Base-by-base conservation (phyloP, 441 rosid genomes). In the Gossypium davidsonii region DNA sequence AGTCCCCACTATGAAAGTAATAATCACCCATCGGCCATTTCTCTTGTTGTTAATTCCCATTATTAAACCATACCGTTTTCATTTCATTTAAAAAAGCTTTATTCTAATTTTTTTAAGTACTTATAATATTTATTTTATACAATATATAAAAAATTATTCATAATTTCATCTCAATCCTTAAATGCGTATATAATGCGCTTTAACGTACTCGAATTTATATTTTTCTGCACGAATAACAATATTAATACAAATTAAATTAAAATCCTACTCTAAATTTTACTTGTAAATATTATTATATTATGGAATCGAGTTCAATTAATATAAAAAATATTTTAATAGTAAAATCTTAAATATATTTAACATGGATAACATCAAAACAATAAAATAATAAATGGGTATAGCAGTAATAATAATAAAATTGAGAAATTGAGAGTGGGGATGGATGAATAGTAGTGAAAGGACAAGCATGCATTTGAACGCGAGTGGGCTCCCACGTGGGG, bases 401-500 rank as follows among this genome's bases (percentile, higher is more conserved):
- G 23, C 25, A 55, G 3, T 8, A 20, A 8, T 55, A 55, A 20
- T 15, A 37, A 53, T 17, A 55, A 18, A 55, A 1, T 20, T 20
- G 26, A 20, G 25, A 53, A 55, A 20, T 18, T 18, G 2, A 18
- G 18, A 15, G 55, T 37, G 55, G 55, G 55, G 15, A 51, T 25
- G 64, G 14, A 26, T 12, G 17, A 25, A 12, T 26, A 4, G 57
- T n/a, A 67, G 3, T 48, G 58, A 28, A 67, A 49, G 71, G 46
- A 67, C 71, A 51, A 25, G 71, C 59, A 9, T 51, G 62, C 62
- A 23, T 26, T 51, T 51, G 44, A 51, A 15, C 15, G 71, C 23
- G 18, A 25, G 71, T 49, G 59, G 58, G 59, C 17, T 49, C 25
- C 59, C 71, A 67, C 71, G 71, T 26, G 70, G 70, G 70, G 70